Base-by-base conservation (phyloP, 108 stramenopile genomes). In the Halocafeteria seosinensis region DNA sequence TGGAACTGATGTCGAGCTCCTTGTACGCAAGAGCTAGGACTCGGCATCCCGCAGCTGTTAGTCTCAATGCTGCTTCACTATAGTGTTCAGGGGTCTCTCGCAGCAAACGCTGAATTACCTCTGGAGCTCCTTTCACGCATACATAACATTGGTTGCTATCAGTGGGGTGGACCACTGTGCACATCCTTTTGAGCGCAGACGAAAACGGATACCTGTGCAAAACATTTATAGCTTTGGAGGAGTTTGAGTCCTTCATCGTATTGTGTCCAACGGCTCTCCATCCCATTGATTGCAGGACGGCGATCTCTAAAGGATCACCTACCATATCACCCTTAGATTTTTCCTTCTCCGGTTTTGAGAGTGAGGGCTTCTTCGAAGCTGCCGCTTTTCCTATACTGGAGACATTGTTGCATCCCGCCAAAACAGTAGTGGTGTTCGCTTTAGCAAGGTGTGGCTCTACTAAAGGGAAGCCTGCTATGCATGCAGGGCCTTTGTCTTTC, bases 51-150 rank as follows among this genome's bases (percentile, higher is more conserved):
- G 63, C 33, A 21, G 58, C 34, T 92, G 92, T 91, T 67, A 93
- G 90, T 55, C 75, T 38, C 69, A 59, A 65, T 61, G 76, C 88
- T 1, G 84, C 57, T 34, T 87, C 72, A 28, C 84, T 82, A 64
- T 87, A 98, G 50, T 82, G 66, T 25, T 37, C 9, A 0, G 93
- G 91, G 33, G 85, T 74, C 25, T 73, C 68, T 30, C 67, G 55
- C 0, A 92, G 64, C 63, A 92, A 70, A 0, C 61, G 47, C 47
- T 81, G 78, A 24, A 96, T 60, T 0, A 77, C 81, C 66, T 97
- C 95, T 27, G 95, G 95, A 29, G 92, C 92, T 34, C 95, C 95
- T 75, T 97, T 97, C 33, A 77, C 76, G n/a, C n/a, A n/a, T n/a
- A n/a, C n/a, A n/a, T n/a, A n/a, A n/a, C n/a, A n/a, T n/a, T n/a